Evolutionary conservation across 1,284 basidiomycete genomes (phyloP).

Genomic region (Spongispora temasekensis): DNA sequence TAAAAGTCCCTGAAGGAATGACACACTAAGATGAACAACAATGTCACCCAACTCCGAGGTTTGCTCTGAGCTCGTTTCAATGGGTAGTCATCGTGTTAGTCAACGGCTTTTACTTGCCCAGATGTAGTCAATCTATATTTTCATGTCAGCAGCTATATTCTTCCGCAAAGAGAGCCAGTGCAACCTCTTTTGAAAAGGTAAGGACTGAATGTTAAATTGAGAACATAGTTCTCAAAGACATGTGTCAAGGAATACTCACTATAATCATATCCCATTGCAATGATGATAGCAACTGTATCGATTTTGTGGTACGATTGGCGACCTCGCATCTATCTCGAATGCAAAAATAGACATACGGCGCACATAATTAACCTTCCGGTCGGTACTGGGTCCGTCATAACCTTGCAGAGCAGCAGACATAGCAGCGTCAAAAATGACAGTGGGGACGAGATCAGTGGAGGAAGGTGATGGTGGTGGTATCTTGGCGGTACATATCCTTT

Average conservation of each 20-base stretch:
- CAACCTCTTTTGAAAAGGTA: conserved; percentile 3
- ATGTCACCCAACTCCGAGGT: conserved; percentile 10
- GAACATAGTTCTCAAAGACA: background rate
- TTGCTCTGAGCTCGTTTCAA: conserved; percentile 6
- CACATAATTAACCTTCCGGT: too few relatives aligned
- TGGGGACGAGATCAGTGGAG: too few relatives aligned
- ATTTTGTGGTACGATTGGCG: background rate
- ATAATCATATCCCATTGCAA: conserved; percentile 8
- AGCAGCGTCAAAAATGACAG: too few relatives aligned
- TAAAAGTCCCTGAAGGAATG: too few relatives aligned
- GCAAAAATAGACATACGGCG: too few relatives aligned
- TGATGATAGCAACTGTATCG: background rate
- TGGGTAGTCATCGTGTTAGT: background rate
- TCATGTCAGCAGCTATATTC: too few relatives aligned
- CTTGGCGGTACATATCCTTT: too few relatives aligned
- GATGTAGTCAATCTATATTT: conserved; percentile 13
- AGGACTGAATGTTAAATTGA: background rate
- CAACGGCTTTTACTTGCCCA: conserved; percentile 3
- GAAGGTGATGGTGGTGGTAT: too few relatives aligned
- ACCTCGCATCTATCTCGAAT: too few relatives aligned
- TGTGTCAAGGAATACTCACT: background rate
- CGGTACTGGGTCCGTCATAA: too few relatives aligned
- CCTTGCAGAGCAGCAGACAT: too few relatives aligned
- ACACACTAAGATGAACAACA: conserved; percentile 6
- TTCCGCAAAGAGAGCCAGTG: background rate